phyloP scores from a whole-genome alignment of 768 basidiomycete species.

The Mycena alexandri region DNA sequence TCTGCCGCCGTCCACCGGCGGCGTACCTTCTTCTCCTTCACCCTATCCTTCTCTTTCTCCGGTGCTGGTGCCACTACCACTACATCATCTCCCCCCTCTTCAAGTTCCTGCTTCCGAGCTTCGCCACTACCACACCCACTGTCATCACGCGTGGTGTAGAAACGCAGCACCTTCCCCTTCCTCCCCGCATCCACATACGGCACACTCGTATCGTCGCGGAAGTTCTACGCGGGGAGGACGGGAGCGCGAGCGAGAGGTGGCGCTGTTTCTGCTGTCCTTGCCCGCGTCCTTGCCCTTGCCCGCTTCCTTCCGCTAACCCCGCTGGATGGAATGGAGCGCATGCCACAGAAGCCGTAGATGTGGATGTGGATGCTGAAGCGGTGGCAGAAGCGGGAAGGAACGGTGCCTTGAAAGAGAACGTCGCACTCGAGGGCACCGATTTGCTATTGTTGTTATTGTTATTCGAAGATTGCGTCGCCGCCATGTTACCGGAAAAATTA shows the following conservation, averaged over 20 bases:
- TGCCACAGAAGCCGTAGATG: not conserved
- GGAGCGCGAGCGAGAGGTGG: slow-evolving; percentile 79
- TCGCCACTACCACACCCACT: too few relatives aligned
- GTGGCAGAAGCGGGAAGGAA: slow-evolving; percentile 52
- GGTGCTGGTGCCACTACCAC: not conserved
- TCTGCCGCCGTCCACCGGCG: slow-evolving; percentile 91
- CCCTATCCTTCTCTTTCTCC: slow-evolving; percentile 29
- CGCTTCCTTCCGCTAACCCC: too few relatives aligned
- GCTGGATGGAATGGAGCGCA: too few relatives aligned
- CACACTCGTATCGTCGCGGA: slow-evolving; percentile 79
- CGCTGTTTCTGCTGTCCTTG: slow-evolving; percentile 63
- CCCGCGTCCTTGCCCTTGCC: too few relatives aligned
- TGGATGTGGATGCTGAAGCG: slow-evolving; percentile 25
- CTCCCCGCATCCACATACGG: slow-evolving; percentile 58
- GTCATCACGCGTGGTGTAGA: slow-evolving; percentile 45
- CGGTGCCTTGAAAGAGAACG: slow-evolving; percentile 75
- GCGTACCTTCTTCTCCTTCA: slow-evolving; percentile 77
- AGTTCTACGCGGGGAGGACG: slow-evolving; percentile 80
- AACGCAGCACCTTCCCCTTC: slow-evolving; percentile 73
- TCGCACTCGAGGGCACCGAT: slow-evolving; percentile 58
- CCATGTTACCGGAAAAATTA: slow-evolving; percentile 13
- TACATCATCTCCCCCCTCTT: not conserved
- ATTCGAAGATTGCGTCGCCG: not conserved
- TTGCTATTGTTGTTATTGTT: too few relatives aligned
- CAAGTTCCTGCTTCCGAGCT: too few relatives aligned